Percentiles rank a stretch among this genome's conserved stretches.
These are phyloP conservation scores for Teratosphaeria nubilosa DNA, from an alignment of 2,329 filamentous ascomycete species.

Conservation along the genomic window DNA sequence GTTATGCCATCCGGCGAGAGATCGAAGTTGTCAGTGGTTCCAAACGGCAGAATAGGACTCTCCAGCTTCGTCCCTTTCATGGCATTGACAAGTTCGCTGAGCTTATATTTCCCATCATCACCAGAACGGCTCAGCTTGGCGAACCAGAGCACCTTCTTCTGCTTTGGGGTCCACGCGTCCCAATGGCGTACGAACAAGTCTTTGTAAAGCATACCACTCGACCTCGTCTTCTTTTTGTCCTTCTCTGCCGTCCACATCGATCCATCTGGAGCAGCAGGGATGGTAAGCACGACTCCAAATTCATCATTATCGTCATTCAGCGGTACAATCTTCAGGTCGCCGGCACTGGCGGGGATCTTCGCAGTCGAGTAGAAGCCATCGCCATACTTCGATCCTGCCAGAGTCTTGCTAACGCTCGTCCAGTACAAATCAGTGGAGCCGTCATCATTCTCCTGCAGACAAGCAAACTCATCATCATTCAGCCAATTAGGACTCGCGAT, in stretches of 20 bases:
- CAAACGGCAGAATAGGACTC: conserved; percentile 67
- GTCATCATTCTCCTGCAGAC: conserved; percentile 35
- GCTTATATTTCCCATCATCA: conserved; percentile 28
- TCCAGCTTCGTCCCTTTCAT: conserved; percentile 50
- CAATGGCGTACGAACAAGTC: conserved; percentile 44
- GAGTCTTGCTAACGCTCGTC: conserved; percentile 9
- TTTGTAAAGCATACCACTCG: conserved; percentile 40
- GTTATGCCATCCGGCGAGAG: conserved; percentile 55
- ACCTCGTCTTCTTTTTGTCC: conserved; percentile 28
- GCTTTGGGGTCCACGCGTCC: conserved; percentile 41
- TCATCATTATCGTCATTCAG: conserved; percentile 23
- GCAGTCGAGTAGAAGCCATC: conserved; percentile 32
- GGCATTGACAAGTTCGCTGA: conserved; percentile 50
- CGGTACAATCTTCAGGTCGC: conserved; percentile 38
- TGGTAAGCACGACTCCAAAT: conserved; percentile 42
- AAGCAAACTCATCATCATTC: conserved; percentile 52
- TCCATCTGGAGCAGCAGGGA: conserved; percentile 57
- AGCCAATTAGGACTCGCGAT: conserved; percentile 71
- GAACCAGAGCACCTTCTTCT: conserved; percentile 41
- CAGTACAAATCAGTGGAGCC: conserved; percentile 27
- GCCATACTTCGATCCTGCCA: neutral
- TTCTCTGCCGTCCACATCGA: conserved; percentile 47
- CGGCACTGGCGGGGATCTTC: conserved; percentile 35
- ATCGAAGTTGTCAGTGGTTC: conserved; percentile 71
- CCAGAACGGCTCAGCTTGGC: conserved; percentile 29